These are phyloP conservation scores for Naegleria fowleri DNA, from an alignment of 208 protist species.

Conservation along the genomic window DNA sequence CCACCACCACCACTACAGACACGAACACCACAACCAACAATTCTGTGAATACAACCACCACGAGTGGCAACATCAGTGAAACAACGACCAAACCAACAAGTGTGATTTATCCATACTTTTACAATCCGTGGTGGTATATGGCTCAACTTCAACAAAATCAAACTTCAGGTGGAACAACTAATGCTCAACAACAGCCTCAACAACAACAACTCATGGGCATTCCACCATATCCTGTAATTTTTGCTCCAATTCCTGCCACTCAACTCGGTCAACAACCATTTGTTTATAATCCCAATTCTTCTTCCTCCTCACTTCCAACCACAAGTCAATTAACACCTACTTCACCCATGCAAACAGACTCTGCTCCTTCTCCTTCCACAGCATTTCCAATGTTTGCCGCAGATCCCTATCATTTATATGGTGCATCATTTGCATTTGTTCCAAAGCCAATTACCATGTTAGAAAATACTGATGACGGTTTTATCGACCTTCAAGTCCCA, in stretches of 20 bases:
- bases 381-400: neutral
- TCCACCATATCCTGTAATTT: too few species aligned
- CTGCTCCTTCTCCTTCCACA: neutral
- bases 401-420: neutral
- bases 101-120: too few species aligned
- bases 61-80: too few species aligned
- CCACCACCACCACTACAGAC: too few species aligned
- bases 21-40: too few species aligned
- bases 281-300: neutral
- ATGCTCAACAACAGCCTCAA: neutral
- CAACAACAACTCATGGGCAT: neutral
- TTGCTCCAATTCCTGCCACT: too few species aligned
- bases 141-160: too few species aligned
- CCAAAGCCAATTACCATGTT: neutral
- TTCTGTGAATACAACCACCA: too few species aligned
- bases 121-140: too few species aligned
- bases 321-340: neutral
- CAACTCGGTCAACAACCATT: neutral
- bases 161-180: too few species aligned
- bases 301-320: neutral
- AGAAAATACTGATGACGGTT: conserved; percentile 4
- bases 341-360: neutral
- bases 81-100: too few species aligned
- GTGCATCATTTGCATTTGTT: neutral
- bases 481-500: neutral